A percentile compares a stretch with the other conserved stretches of the same genome.
Evolutionary conservation across 257 asterid species (phyloP).

Genomic region (Cruciata laevipes): DNA sequence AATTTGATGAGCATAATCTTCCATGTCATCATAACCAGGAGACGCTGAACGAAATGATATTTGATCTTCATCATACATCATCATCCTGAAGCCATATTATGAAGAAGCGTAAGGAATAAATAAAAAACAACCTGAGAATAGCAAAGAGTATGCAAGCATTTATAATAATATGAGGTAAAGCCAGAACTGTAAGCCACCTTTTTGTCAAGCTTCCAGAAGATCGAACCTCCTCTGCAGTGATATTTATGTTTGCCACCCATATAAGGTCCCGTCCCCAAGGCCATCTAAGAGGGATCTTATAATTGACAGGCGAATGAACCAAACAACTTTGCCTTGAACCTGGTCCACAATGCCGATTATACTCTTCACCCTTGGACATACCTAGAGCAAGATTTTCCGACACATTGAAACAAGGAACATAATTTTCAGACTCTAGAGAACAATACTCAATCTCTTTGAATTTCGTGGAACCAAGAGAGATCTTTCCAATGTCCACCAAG

Average conservation of each 20-base stretch:
- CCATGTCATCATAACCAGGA: slow-evolving; percentile 75
- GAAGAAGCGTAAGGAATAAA: slow-evolving; percentile 8
- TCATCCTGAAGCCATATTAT: slow-evolving; percentile 55
- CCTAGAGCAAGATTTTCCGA: slow-evolving; percentile 71
- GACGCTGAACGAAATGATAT: slow-evolving; percentile 89
- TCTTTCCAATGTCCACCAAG: slow-evolving; percentile 81
- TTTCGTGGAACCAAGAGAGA: slow-evolving; percentile 58
- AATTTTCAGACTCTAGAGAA: slow-evolving; percentile 69
- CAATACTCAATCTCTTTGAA: slow-evolving; percentile 73
- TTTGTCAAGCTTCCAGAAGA: slow-evolving; percentile 92
- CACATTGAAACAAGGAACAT: slow-evolving; percentile 82
- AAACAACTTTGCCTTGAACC: slow-evolving; percentile 58
- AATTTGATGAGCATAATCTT: slow-evolving; percentile 96
- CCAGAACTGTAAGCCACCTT: slow-evolving; percentile 48
- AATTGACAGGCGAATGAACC: slow-evolving; percentile 81
- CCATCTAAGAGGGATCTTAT: slow-evolving; percentile 86
- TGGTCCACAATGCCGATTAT: slow-evolving; percentile 54
- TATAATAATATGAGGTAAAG: slow-evolving; percentile 3
- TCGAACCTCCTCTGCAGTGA: slow-evolving; percentile 94
- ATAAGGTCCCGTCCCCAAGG: slow-evolving; percentile 92
- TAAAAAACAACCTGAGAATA: not conserved
- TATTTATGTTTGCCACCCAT: slow-evolving; percentile 95
- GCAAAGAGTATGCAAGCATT: not conserved
- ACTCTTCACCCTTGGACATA: slow-evolving; percentile 59
- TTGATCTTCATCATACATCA: slow-evolving; percentile 99